These are phyloP conservation scores for Solanum megistacrolobum DNA, from an alignment of 257 asterid species.

Conservation along the genomic window DNA sequence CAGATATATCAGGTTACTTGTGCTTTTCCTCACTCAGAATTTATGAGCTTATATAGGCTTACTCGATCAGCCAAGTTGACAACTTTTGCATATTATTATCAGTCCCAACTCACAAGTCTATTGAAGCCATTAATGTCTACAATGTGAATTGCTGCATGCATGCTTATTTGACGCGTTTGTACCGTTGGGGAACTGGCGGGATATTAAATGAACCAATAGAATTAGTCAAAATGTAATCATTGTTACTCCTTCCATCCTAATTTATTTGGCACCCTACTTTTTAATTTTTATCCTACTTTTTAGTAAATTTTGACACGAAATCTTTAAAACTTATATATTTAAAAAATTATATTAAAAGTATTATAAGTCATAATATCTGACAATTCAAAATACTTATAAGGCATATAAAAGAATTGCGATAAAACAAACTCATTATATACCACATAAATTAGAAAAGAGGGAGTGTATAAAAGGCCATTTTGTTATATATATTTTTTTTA, in stretches of 20 bases:
- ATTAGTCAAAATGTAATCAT: background rate
- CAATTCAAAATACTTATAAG: background rate
- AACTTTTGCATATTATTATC: background rate
- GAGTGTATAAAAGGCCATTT: background rate
- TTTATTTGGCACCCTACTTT: background rate
- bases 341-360: background rate
- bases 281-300: background rate
- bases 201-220: conserved; percentile 4
- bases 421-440: background rate
- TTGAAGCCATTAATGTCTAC: conserved; percentile 6
- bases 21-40: background rate
- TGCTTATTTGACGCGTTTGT: conserved; percentile 19
- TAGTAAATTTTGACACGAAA: background rate
- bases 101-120: background rate
- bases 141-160: conserved; percentile 5
- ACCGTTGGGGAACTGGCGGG: conserved; percentile 28
- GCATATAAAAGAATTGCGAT: no score
- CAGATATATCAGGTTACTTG: background rate
- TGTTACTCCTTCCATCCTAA: background rate
- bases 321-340: background rate
- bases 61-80: background rate
- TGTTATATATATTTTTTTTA: no score
- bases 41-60: conserved; percentile 1
- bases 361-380: background rate
- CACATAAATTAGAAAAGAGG: no score